A percentile compares a stretch with the other conserved stretches of the same genome.
These are phyloP conservation scores for Hirsutella rhossiliensis DNA, from an alignment of 2,329 filamentous ascomycete genomes.

Conservation along the genomic window DNA sequence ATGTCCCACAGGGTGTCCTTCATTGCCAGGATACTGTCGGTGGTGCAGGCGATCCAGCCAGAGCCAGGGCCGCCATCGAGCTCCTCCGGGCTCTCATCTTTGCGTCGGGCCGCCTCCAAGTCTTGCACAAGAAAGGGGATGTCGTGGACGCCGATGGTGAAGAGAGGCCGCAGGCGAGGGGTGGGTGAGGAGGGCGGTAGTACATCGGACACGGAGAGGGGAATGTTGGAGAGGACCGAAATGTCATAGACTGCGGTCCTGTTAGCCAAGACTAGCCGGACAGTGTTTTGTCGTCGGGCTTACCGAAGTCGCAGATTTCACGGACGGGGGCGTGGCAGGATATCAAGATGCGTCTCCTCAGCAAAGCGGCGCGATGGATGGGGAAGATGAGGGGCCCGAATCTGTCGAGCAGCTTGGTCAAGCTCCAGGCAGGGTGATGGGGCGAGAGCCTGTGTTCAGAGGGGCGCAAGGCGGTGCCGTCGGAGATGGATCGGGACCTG, in stretches of 20 bases:
- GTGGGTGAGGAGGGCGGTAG: slow-evolving; percentile 51
- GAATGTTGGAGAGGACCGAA: slow-evolving; percentile 84
- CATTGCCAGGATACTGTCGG: slow-evolving; percentile 80
- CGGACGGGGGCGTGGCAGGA: slow-evolving; percentile 79
- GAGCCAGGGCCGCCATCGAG: slow-evolving; percentile 35
- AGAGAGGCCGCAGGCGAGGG: slow-evolving; percentile 68
- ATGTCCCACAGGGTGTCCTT: slow-evolving; percentile 85
- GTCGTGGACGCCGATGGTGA: slow-evolving; percentile 86
- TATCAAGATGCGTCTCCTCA: slow-evolving; percentile 80
- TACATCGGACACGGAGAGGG: slow-evolving; percentile 57
- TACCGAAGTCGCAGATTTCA: slow-evolving; percentile 80
- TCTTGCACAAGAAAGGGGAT: slow-evolving; percentile 65
- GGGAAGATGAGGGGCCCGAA: slow-evolving; percentile 92
- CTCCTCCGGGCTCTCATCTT: slow-evolving; percentile 21
- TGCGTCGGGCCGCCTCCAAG: slow-evolving; percentile 30
- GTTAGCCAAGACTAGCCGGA: slow-evolving; percentile 4
- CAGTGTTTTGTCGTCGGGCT: slow-evolving; percentile 8
- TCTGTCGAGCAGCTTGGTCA: slow-evolving; percentile 62
- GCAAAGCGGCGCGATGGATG: slow-evolving; percentile 72
- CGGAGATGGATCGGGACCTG: slow-evolving; percentile 48
- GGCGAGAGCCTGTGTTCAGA: slow-evolving; percentile 56
- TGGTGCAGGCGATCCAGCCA: slow-evolving; percentile 92
- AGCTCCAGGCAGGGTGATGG: slow-evolving; percentile 77
- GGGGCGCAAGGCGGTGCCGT: slow-evolving; percentile 45
- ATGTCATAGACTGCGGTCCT: slow-evolving; percentile 72